Evolutionary conservation across 805 yeast genomes (phyloP).

Genomic region (Yarrowia deformans): DNA sequence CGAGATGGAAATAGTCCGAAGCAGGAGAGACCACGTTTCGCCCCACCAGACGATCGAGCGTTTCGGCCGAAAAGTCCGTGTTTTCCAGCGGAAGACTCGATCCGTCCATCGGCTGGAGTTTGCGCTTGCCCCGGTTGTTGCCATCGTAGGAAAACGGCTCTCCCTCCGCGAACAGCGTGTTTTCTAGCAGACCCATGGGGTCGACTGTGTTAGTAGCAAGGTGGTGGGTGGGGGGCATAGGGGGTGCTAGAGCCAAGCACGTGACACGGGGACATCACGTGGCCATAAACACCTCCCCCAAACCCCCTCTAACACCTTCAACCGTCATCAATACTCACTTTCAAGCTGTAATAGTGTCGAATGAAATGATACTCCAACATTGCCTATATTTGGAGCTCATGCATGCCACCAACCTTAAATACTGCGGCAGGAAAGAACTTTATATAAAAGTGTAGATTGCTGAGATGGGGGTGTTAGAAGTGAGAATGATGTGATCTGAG

Average conservation of each 20-base stretch:
- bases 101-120: conserved; percentile 25
- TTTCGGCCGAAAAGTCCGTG: conserved; percentile 15
- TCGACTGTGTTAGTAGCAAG: conserved; percentile 7
- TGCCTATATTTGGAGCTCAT: conserved; percentile 14
- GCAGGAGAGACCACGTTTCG: neutral
- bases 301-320: neutral
- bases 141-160: conserved; percentile 37
- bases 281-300: neutral
- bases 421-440: neutral
- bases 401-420: conserved; percentile 5
- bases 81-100: conserved; percentile 35
- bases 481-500: too few relatives aligned
- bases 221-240: neutral
- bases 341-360: conserved; percentile 27
- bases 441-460: neutral
- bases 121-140: conserved; percentile 5
- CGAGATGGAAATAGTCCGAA: conserved; percentile 10
- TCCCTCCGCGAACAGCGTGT: conserved; percentile 9
- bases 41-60: conserved; percentile 7
- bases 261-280: neutral
- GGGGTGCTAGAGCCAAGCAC: neutral
- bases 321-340: conserved; percentile 1
- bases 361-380: neutral
- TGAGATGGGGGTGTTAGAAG: neutral
- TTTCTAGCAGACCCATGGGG: conserved; percentile 38